Base-by-base conservation (phyloP, 805 yeast species). In the Millerago galiae region DNA sequence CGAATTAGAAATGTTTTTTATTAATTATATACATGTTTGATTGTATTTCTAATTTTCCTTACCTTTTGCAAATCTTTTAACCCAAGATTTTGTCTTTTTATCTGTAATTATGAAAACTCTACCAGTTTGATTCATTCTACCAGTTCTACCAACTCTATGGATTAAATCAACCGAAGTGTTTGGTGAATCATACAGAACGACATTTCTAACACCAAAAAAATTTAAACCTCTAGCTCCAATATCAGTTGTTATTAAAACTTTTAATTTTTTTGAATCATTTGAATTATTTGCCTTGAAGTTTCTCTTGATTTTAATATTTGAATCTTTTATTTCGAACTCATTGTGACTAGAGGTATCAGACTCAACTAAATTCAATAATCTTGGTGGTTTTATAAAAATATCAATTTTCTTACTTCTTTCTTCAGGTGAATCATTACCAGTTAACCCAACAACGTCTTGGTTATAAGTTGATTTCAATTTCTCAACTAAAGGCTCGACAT, bases 81-180 rank as follows among this genome's bases (percentile, higher is more conserved):
- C 81, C 88, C 95, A 88, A 5, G 84, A 72, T 52, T 82, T 81
- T n/a, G 75, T 71, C 38, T 71, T 62, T 48, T 80, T 79, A 47
- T 81, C 83, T 24, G 83, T 81, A 40, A 91, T 77, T 55, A 93
- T 67, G 48, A 88, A 82, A 2, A 87, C 96, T 47, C 96, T 73
- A 12, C 99, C 99, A 30, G 83, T 72, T 55, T 83, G 88, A 35
- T 83, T 85, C 84, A 90, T 81, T 59, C 99, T 68, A 3, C 96
- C 97, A 0, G 97, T 91, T 64, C 99, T 76, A 2, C 99, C 99
- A 1, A 87, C 83, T 47, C 99, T 70, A 60, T 91, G 98, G 16
- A 91, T 79, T 46, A 91, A 68, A 62, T 91, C 98, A 15, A 87
- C 81, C 0, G 96, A 77, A 5, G 83, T 81, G 41, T 75, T 74